Evolutionary conservation across 2,329 filamentous ascomycete species (phyloP).

Genomic region (Scedosporium dehoogii): DNA sequence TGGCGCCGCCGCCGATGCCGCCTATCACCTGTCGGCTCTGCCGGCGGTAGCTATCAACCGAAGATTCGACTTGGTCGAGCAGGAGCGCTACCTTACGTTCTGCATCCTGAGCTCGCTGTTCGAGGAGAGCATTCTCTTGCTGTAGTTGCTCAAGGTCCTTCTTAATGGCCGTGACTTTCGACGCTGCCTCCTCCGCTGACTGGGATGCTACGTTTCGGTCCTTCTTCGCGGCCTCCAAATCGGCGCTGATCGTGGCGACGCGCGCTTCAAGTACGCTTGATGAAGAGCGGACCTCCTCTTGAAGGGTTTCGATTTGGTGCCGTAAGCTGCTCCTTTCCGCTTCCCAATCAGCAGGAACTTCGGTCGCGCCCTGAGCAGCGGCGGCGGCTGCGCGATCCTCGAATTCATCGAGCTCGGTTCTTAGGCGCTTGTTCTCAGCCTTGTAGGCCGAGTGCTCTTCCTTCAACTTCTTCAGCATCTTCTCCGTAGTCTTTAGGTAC

Average conservation of each 20-base stretch:
- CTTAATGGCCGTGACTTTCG: conserved; percentile 49
- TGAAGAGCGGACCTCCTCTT: conserved; percentile 58
- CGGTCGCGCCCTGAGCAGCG: conserved; percentile 23
- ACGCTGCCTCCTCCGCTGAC: conserved; percentile 40
- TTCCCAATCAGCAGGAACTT: conserved; percentile 58
- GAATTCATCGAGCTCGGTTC: conserved; percentile 65
- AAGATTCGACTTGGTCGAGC: conserved; percentile 87
- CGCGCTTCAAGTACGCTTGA: conserved; percentile 61
- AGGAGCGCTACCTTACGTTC: conserved; percentile 89
- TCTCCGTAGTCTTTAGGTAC: conserved; percentile 96
- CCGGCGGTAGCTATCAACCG: conserved; percentile 88
- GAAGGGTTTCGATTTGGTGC: conserved; percentile 56
- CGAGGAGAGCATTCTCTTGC: conserved; percentile 69
- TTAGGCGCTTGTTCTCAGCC: conserved; percentile 70
- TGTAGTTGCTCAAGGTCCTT: conserved; percentile 73
- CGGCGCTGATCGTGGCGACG: conserved; percentile 56
- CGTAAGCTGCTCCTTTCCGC: conserved; percentile 59
- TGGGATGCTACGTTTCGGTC: conserved; percentile 60
- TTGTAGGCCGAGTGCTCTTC: conserved; percentile 93
- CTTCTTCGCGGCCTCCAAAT: conserved; percentile 54
- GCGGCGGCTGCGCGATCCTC: conserved; percentile 41
- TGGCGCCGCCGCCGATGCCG: conserved; percentile 12
- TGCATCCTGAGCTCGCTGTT: conserved; percentile 77
- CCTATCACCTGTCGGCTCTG: conserved; percentile 45
- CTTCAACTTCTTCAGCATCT: conserved; percentile 98